A percentile compares a stretch with the other conserved stretches of the same genome.
phyloP scores from a whole-genome alignment of 2,329 filamentous ascomycete genomes.

The Furcasterigmium furcatum region DNA sequence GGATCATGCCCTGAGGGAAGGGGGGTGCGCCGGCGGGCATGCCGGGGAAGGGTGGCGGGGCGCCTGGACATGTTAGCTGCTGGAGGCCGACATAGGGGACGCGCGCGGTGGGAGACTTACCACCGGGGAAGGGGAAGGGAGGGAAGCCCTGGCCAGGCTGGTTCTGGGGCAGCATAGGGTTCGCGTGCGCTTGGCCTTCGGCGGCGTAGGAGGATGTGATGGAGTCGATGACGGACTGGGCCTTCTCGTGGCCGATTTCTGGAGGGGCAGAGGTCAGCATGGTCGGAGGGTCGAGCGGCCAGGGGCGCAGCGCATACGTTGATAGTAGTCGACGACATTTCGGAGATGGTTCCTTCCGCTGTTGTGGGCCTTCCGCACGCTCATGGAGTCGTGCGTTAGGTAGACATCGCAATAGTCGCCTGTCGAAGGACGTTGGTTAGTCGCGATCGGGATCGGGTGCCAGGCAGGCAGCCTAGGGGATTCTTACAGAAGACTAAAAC shows the following conservation, averaged over 20 bases:
- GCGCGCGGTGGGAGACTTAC: conserved; percentile 18
- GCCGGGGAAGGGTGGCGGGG: conserved; percentile 58
- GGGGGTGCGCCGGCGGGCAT: conserved; percentile 38
- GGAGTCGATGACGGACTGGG: conserved; percentile 95
- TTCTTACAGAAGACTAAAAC: conserved; percentile 58
- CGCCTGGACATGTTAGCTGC: conserved; percentile 29
- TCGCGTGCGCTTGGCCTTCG: conserved; percentile 83
- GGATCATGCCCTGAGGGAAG: conserved; percentile 36
- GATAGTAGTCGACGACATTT: conserved; percentile 98
- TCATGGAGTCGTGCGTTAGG: conserved; percentile 99
- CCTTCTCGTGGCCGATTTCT: conserved; percentile 99
- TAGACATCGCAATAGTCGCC: conserved; percentile 99
- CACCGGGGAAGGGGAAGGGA: conserved; percentile 59
- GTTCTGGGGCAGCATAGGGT: conserved; percentile 76
- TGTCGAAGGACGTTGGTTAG: conserved; percentile 32
- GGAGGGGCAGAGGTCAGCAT: conserved; percentile 4
- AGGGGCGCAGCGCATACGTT: conserved; percentile 62
- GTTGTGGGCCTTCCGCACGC: conserved; percentile 98
- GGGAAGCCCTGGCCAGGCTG: conserved; percentile 53
- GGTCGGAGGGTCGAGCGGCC: neutral
- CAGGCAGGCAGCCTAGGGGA: conserved; percentile 23
- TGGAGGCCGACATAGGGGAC: neutral
- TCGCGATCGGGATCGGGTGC: neutral
- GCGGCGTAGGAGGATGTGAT: conserved; percentile 95
- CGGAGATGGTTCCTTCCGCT: conserved; percentile 92